Evolutionary conservation across 164 flowering plant species (phyloP), one percentile per base, ranked within the genome.

Genomic region (grape (Vitis vinifera)): DNA sequence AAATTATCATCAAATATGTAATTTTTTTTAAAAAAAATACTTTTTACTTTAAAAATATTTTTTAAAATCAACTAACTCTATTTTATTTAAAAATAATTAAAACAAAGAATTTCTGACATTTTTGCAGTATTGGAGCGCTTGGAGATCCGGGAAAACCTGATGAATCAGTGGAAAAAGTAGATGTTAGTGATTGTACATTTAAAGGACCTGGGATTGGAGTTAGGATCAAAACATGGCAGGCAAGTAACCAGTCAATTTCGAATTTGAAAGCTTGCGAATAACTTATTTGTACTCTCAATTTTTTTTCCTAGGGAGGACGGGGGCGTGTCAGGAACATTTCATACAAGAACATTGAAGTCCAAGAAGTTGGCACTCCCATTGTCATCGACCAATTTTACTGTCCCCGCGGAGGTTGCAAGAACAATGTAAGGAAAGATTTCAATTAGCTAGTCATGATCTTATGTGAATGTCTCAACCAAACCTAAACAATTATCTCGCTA

Each of bases 221-320:
- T 16, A 62, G 65, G 16, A 44, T 62, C 19, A 62, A 62, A 51
- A 37, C 65, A 62, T 62, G 51, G 65, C 65, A 62, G 65, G 65
- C 14, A 29, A 55, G 10, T 8, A 55, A 55, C 16, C 58, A 55
- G 0, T 2, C 0, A 19, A 58, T 6, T 12, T 14, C 11, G 0
- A 52, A 52, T 11, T 11, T 52, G 13, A 52, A 52, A 14, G 4
- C 4, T 11, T 0, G 0, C 13, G 15, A 52, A 11, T 0, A 52
- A 15, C 65, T 37, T 62, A 9, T 23, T 14, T 23, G 0, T 60
- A 15, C n/a, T 29, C 11, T 5, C 2, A 2, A 62, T 37, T 44
- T 3, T 37, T 44, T 62, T 62, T 0, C 3, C 13, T 7, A 62
- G 65, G 65, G 65, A 5, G 65, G 65, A 1, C 8, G 51, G 6